Conservation (phyloP, 208 protist genomes). For the Leishmania tarentolae region DNA sequence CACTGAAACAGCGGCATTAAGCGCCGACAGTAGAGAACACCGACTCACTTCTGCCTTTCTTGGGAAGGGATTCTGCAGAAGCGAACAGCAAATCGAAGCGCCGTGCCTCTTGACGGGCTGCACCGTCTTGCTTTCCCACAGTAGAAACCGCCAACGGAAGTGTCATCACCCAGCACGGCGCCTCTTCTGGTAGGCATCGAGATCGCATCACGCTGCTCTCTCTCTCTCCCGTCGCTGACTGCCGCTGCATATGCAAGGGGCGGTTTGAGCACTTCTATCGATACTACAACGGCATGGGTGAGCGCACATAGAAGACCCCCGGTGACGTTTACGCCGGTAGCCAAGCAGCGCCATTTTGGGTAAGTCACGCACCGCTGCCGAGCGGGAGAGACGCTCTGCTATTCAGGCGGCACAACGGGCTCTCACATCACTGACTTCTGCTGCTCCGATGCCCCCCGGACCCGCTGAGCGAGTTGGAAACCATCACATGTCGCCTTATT, state of each 20-base stretch:
- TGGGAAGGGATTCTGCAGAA: background rate
- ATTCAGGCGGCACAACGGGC: background rate
- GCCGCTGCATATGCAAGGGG: background rate
- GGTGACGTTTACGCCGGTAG: slow-evolving; percentile 30
- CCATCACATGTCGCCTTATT: background rate
- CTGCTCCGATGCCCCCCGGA: no score
- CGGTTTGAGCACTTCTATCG: slow-evolving; percentile 48
- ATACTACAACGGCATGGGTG: slow-evolving; percentile 46
- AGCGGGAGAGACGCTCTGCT: background rate
- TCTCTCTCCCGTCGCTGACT: background rate
- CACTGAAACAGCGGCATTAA: background rate
- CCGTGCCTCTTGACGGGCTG: background rate
- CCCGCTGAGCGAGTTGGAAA: background rate
- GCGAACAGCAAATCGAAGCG: background rate
- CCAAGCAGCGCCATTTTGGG: slow-evolving; percentile 49
- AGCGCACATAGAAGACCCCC: slow-evolving; percentile 37
- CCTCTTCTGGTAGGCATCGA: background rate
- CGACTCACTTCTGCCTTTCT: background rate
- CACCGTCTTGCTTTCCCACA: background rate
- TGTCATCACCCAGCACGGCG: background rate
- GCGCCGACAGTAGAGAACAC: background rate
- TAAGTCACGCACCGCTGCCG: slow-evolving; percentile 47
- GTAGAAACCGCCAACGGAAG: background rate
- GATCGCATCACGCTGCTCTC: background rate
- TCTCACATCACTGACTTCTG: background rate